phyloP scores from a whole-genome alignment of 768 basidiomycete species.

The Suillus hirtellus region DNA sequence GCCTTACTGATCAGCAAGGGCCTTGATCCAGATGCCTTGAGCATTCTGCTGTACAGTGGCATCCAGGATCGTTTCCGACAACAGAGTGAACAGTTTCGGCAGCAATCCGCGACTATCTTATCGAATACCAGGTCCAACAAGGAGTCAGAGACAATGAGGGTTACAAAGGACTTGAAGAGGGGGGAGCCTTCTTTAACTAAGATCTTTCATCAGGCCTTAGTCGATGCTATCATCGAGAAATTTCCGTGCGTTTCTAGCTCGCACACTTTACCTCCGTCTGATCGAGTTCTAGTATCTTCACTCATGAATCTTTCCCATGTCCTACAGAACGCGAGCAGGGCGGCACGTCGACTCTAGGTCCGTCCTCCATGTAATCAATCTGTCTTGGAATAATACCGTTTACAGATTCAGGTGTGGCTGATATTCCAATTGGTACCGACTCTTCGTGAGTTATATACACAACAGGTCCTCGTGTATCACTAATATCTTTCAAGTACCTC shows the following conservation, averaged over 20 bases:
- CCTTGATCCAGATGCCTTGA: constrained; percentile 26
- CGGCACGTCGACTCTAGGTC: constrained; percentile 10
- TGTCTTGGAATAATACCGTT: neutral
- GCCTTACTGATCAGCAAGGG: constrained; percentile 24
- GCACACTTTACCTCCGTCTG: neutral
- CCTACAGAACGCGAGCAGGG: neutral
- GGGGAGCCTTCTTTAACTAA: constrained; percentile 10
- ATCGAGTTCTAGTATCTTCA: constrained; percentile 9
- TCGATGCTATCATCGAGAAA: constrained; percentile 27
- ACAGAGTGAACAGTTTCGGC: constrained; percentile 25
- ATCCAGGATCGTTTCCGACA: constrained; percentile 28
- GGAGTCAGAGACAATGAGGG: neutral
- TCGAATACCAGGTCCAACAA: neutral
- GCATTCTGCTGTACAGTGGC: constrained; percentile 29
- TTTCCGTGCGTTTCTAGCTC: constrained; percentile 18
- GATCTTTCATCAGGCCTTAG: constrained; percentile 18
- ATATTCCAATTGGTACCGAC: neutral
- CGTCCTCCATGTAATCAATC: neutral
- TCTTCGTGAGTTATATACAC: neutral
- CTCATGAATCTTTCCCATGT: constrained; percentile 21
- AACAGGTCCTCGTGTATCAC: neutral
- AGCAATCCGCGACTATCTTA: constrained; percentile 5
- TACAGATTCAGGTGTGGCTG: constrained; percentile 12
- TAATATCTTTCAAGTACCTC: neutral
- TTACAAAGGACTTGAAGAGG: neutral